These are phyloP conservation scores for Ogataea ganodermae DNA, from an alignment of 805 yeast species.

Conservation along the genomic window DNA sequence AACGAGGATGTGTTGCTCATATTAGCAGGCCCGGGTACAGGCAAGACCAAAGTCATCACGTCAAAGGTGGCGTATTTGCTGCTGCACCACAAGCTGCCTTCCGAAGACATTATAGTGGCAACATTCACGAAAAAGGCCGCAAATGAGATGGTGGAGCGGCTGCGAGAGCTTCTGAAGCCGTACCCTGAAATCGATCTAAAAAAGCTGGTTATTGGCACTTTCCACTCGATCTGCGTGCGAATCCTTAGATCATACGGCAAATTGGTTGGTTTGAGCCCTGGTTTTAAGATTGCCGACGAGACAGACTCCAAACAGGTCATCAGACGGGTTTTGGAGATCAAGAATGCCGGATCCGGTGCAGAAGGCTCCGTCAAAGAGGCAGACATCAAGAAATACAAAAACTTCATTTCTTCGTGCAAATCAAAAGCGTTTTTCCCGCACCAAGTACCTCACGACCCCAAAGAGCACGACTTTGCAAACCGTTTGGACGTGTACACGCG, in stretches of 20 bases:
- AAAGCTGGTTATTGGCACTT: constrained; percentile 76
- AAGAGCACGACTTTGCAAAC: constrained; percentile 29
- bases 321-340: constrained; percentile 35
- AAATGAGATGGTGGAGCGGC: constrained; percentile 72
- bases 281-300: constrained; percentile 63
- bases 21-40: constrained; percentile 65
- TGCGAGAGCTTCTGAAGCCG: constrained; percentile 39
- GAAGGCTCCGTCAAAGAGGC: constrained; percentile 33
- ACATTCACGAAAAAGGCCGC: constrained; percentile 96
- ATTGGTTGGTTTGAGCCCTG: constrained; percentile 42
- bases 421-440: constrained; percentile 50
- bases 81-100: constrained; percentile 49
- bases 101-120: constrained; percentile 73
- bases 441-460: constrained; percentile 31
- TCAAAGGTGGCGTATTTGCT: constrained; percentile 76
- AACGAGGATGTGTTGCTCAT: constrained; percentile 45
- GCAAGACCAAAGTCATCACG: constrained; percentile 81
- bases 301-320: constrained; percentile 55
- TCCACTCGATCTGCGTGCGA: constrained; percentile 78
- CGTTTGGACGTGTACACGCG: constrained; percentile 46
- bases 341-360: constrained; percentile 13
- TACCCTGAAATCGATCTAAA: constrained; percentile 36
- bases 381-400: constrained; percentile 43
- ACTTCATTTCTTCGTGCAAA: constrained; percentile 57
- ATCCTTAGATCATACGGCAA: constrained; percentile 58